These are phyloP conservation scores for Leishmania turanica DNA, from an alignment of 208 protist species.

Conservation along the genomic window DNA sequence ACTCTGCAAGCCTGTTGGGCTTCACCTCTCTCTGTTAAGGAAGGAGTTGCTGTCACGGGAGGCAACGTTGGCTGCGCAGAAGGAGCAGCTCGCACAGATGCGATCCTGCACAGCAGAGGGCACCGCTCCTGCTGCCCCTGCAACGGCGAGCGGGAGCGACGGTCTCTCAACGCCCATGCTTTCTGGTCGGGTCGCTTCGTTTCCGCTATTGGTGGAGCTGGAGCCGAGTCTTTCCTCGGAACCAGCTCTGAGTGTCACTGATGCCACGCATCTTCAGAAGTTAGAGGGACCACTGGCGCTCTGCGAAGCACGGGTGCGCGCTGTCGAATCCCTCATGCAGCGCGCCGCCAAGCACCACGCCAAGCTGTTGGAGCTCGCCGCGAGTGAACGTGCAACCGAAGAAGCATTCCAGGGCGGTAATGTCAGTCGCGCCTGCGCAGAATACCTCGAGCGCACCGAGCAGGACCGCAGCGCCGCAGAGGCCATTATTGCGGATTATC, in stretches of 20 bases:
- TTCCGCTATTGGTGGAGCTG: conserved; percentile 28
- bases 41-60: conserved; percentile 9
- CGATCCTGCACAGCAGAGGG: not conserved
- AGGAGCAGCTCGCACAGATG: conserved; percentile 7
- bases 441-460: conserved; percentile 19
- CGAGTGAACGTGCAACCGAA: conserved; percentile 5
- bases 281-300: conserved; percentile 15
- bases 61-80: conserved; percentile 4
- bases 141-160: not conserved
- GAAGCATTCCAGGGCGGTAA: conserved; percentile 1
- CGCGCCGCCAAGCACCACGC: conserved; percentile 19
- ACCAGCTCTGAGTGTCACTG: conserved; percentile 1
- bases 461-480: conserved; percentile 17
- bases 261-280: not conserved
- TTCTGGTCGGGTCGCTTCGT: not conserved
- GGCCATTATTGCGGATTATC: conserved; percentile 14
- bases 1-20: conserved; percentile 17
- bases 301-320: conserved; percentile 12
- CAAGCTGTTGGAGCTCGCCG: conserved; percentile 15
- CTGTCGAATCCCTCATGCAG: conserved; percentile 7
- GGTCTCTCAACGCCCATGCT: not conserved
- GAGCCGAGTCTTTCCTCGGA: conserved; percentile 15
- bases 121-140: not conserved
- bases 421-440: not conserved
- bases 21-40: conserved; percentile 20